Conservation (phyloP, 2,329 filamentous ascomycete species). For the Diaporthe sp. region DNA sequence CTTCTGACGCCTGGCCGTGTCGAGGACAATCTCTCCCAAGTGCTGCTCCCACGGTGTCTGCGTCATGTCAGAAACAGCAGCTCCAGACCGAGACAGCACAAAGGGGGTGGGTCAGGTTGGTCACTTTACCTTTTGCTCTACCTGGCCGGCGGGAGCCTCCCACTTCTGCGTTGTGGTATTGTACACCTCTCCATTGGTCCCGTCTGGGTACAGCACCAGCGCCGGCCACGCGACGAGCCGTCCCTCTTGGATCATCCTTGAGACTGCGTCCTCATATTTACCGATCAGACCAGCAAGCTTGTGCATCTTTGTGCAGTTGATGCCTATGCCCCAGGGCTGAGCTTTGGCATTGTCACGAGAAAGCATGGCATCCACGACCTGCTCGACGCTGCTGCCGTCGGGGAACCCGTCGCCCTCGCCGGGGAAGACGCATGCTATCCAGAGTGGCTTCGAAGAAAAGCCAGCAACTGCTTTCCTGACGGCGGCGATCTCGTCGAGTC, state of each 20-base stretch:
- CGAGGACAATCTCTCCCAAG: slow-evolving; percentile 57
- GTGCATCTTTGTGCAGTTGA: slow-evolving; percentile 78
- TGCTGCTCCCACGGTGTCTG: slow-evolving; percentile 62
- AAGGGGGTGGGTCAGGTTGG: not conserved
- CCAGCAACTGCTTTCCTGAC: slow-evolving; percentile 61
- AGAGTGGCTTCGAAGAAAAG: slow-evolving; percentile 57
- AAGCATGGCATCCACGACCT: slow-evolving; percentile 58
- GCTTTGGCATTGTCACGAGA: slow-evolving; percentile 44
- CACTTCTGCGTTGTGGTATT: slow-evolving; percentile 74
- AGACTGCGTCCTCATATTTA: slow-evolving; percentile 66
- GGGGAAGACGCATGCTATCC: slow-evolving; percentile 76
- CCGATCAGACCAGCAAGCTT: slow-evolving; percentile 70
- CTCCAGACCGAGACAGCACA: not conserved
- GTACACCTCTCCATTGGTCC: slow-evolving; percentile 77
- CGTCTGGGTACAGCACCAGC: slow-evolving; percentile 77
- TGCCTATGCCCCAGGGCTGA: slow-evolving; percentile 73
- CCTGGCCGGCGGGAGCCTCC: slow-evolving; percentile 58
- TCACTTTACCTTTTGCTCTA: slow-evolving; percentile 46
- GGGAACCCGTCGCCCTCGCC: slow-evolving; percentile 66
- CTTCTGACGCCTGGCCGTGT: slow-evolving; percentile 52
- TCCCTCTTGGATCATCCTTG: slow-evolving; percentile 52
- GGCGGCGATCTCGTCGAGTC: slow-evolving; percentile 73
- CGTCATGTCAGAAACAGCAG: not conserved
- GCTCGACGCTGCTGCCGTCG: slow-evolving; percentile 64
- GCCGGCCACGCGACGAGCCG: slow-evolving; percentile 60